Conservation (phyloP, 139 green algal species). For the Mesotaenium endlicherianum region DNA sequence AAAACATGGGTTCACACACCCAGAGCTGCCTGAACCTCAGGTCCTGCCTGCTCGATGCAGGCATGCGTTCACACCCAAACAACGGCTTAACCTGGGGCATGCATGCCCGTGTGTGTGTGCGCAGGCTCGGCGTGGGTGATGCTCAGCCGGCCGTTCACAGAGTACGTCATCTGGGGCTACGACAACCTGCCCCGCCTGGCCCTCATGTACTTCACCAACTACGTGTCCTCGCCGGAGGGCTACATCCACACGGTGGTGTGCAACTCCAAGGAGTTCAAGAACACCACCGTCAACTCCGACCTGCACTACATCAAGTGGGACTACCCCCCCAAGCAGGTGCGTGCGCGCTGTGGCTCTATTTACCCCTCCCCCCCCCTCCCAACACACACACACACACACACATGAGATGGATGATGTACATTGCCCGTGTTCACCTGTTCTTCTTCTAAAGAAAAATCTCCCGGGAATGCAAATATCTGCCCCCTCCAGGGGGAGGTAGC, state of each 20-base stretch:
- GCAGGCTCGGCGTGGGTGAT: constrained; percentile 36
- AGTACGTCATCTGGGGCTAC: constrained; percentile 38
- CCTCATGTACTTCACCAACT: constrained; percentile 43
- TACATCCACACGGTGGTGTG: constrained; percentile 45
- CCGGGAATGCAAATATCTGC: no score
- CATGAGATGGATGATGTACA: neutral
- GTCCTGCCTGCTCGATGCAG: no score
- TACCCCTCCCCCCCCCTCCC: neutral
- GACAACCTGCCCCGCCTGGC: constrained; percentile 38
- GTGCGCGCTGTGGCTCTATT: neutral
- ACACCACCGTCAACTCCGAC: constrained; percentile 34
- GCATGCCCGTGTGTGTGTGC: no score
- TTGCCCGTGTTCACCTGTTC: no score
- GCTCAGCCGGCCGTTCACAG: constrained; percentile 5
- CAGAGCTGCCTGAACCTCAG: no score
- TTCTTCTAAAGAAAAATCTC: no score
- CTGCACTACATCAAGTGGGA: constrained; percentile 36
- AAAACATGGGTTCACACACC: no score
- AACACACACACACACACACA: neutral
- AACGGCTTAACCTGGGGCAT: no score
- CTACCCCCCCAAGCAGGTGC: constrained; percentile 20
- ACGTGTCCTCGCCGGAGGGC: constrained; percentile 27
- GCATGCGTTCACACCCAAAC: no score
- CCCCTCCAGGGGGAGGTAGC: neutral
- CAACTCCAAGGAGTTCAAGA: constrained; percentile 39